Conservation (phyloP, 78 protist genomes). For the Neovahlkampfia damariscottae region DNA sequence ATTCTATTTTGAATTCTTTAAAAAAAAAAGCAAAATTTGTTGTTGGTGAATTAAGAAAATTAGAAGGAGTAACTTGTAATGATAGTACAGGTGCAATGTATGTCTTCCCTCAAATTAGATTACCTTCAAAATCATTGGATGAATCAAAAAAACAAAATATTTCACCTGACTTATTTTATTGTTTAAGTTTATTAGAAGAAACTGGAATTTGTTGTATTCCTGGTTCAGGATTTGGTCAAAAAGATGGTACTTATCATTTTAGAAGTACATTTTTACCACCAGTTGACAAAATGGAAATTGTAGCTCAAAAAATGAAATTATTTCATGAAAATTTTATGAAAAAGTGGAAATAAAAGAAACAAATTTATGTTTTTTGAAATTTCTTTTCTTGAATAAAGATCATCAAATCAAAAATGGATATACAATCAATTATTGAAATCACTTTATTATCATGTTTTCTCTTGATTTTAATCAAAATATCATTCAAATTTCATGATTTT, state of each 20-base stretch:
- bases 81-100: slow-evolving; percentile 88
- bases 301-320: slow-evolving; percentile 35
- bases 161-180: slow-evolving; percentile 85
- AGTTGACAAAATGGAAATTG: slow-evolving; percentile 76
- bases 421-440: no score
- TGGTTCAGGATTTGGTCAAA: slow-evolving; percentile 94
- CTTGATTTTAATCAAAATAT: no score
- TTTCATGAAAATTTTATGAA: slow-evolving; percentile 69
- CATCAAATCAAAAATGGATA: no score
- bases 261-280: slow-evolving; percentile 96
- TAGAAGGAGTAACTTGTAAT: slow-evolving; percentile 73
- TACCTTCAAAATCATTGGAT: slow-evolving; percentile 78
- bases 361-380: no score
- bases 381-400: no score
- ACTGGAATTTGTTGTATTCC: slow-evolving; percentile 96
- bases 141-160: slow-evolving; percentile 44
- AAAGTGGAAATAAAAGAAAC: no score
- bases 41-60: slow-evolving; percentile 40
- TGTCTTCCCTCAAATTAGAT: slow-evolving; percentile 84
- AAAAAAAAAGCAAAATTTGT: slow-evolving; percentile 48
- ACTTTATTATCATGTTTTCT: no score
- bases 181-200: slow-evolving; percentile 67
- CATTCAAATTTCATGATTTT: no score
- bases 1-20: slow-evolving; percentile 43
- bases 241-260: slow-evolving; percentile 91